Base-by-base conservation (phyloP, 768 basidiomycete genomes). In the Mycena vitilis region DNA sequence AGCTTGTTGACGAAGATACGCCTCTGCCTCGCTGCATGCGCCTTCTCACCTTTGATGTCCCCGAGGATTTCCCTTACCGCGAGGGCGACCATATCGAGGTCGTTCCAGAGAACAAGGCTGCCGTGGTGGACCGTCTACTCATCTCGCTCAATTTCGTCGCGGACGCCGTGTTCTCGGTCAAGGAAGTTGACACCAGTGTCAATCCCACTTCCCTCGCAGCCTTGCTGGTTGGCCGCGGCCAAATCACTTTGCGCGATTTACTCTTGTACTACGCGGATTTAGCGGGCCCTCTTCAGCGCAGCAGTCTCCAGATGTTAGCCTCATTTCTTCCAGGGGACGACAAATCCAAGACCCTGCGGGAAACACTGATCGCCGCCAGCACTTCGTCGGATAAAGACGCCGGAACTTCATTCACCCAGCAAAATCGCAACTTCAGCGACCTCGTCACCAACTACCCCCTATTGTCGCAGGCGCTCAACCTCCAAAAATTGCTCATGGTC, bases 11-110 rank as follows among this genome's bases (percentile, higher is more conserved):
- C 9, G 36, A 62, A 30, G 61, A 63, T 12, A 66, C 69, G 0
- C 69, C 69, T 1, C 0, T 54, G n/a, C 69, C 65, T 16, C 69
- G 69, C 12, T 45, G 69, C 1, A 70, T 70, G 69, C 69, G 69
- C 4, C 69, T 63, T 8, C 45, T 70, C 60, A 48, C 49, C 42
- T 55, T 70, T 37, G 65, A 66, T 10, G 30, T 70, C 16, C 69
- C 69, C 7, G 51, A 66, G 8, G 57, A 37, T 9, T 70, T 66
- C 36, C 38, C n/a, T 4, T 70, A 70, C n/a, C 69, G 69, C 4
- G 69, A 63, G 11, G 69, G 69, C 20, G 69, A 70, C 18, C 69
- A 70, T 55, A 59, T 70, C 60, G 65, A 66, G 36, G 65, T 70
- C 6, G 66, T 70, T 45, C 69, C 69, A 0, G 69, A 70, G 52